Evolutionary conservation across 169 alveolate genomes (phyloP).

Genomic region (Plasmodium fragile): DNA sequence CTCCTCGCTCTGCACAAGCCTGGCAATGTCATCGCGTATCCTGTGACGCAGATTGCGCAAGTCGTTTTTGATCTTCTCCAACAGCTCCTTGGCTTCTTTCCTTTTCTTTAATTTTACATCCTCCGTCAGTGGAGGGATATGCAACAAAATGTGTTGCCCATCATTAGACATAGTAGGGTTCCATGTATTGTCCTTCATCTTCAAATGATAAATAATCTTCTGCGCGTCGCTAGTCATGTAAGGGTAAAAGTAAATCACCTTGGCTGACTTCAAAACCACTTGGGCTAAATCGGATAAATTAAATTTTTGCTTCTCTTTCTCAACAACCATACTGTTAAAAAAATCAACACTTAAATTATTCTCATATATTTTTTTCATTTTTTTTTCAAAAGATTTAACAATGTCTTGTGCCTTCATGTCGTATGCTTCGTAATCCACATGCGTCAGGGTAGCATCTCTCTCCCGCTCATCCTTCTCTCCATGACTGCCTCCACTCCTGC

Average conservation of each 20-base stretch:
- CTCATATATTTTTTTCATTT: constrained; percentile 44
- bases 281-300: constrained; percentile 51
- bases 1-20: constrained; percentile 37
- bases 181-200: constrained; percentile 58
- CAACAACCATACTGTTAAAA: constrained; percentile 38
- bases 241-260: constrained; percentile 30
- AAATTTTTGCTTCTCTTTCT: constrained; percentile 40
- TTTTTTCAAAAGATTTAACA: constrained; percentile 35
- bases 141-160: constrained; percentile 18
- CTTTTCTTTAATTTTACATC: constrained; percentile 55
- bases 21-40: constrained; percentile 44
- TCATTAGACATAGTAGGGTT: constrained; percentile 54
- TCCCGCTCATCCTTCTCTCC: constrained; percentile 5
- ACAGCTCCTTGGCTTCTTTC: constrained; percentile 71
- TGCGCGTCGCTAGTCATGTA: constrained; percentile 47
- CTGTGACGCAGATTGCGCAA: constrained; percentile 46
- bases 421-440: constrained; percentile 46
- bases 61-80: constrained; percentile 61
- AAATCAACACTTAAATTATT: constrained; percentile 22
- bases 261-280: constrained; percentile 63
- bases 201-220: constrained; percentile 56
- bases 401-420: constrained; percentile 55
- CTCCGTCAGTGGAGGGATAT: constrained; percentile 60
- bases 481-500: background rate
- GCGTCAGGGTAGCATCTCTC: background rate